Conservation (phyloP, 2,329 filamentous ascomycete species). For the Nannizziopsis barbatae region DNA sequence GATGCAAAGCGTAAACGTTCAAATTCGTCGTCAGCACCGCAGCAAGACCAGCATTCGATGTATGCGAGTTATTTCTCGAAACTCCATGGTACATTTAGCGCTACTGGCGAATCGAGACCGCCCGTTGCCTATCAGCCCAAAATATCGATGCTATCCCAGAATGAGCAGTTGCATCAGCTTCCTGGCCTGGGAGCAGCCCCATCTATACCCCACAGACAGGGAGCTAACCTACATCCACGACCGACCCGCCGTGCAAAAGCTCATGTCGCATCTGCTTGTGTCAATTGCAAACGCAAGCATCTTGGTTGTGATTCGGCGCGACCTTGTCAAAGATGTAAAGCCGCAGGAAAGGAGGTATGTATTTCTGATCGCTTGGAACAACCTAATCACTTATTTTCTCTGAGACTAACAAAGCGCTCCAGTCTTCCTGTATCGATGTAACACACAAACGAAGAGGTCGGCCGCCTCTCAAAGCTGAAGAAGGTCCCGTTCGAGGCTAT, state of each 20-base stretch:
- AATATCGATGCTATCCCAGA: neutral
- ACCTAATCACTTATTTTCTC: neutral
- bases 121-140: constrained; percentile 3
- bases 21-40: constrained; percentile 14
- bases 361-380: neutral
- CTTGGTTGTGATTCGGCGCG: constrained; percentile 28
- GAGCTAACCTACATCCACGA: constrained; percentile 18
- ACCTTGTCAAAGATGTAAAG: constrained; percentile 29
- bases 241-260: constrained; percentile 28
- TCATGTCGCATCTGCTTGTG: constrained; percentile 30
- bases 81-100: constrained; percentile 4
- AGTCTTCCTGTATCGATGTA: constrained; percentile 27
- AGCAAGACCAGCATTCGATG: neutral
- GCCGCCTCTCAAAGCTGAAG: constrained; percentile 24
- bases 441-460: constrained; percentile 29
- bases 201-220: constrained; percentile 13
- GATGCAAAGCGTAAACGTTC: constrained; percentile 22
- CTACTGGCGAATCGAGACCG: constrained; percentile 4
- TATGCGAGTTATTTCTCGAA: constrained; percentile 2
- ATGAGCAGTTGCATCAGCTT: constrained; percentile 12
- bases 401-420: constrained; percentile 1
- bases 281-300: constrained; percentile 33
- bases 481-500: constrained; percentile 16
- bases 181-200: constrained; percentile 12
- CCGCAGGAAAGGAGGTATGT: constrained; percentile 29